Percentiles rank a stretch among this genome's conserved stretches.
phyloP scores from a whole-genome alignment of 2,329 filamentous ascomycete species.

The Calonectria multiphialidica region DNA sequence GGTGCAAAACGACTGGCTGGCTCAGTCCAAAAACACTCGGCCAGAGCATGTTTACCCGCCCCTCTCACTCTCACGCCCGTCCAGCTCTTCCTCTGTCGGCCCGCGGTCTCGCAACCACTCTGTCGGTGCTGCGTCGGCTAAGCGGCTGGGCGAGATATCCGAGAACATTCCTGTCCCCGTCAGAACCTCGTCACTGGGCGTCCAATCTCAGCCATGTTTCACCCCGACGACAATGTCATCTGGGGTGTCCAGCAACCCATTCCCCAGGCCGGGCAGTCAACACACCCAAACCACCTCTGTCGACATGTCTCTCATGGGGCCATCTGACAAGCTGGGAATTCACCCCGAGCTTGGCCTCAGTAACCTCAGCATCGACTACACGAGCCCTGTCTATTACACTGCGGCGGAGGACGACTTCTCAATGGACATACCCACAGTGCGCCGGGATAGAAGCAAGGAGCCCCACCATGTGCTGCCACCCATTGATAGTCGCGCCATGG shows the following conservation, averaged over 20 bases:
- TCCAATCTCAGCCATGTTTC: conserved; percentile 55
- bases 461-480: conserved; percentile 5
- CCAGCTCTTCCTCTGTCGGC: conserved; percentile 40
- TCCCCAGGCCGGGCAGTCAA: conserved; percentile 53
- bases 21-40: conserved; percentile 22
- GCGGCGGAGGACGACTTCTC: conserved; percentile 33
- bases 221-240: conserved; percentile 42
- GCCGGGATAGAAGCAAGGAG: neutral
- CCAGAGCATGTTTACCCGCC: conserved; percentile 24
- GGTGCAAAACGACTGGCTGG: conserved; percentile 24
- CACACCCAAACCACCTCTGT: conserved; percentile 62
- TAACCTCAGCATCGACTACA: conserved; percentile 1
- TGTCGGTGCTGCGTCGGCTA: conserved; percentile 27
- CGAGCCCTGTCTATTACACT: conserved; percentile 22
- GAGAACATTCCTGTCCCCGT: conserved; percentile 52
- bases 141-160: conserved; percentile 49
- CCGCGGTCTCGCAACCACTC: conserved; percentile 39
- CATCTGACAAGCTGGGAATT: conserved; percentile 41
- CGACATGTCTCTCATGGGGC: conserved; percentile 44
- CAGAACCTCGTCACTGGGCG: conserved; percentile 49
- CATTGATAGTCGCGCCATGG: neutral
- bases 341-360: conserved; percentile 25
- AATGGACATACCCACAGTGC: conserved; percentile 29
- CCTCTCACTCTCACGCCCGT: conserved; percentile 35
- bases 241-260: conserved; percentile 55